Conservation (phyloP, 164 flowering plant species). For the Platanus orientalis region DNA sequence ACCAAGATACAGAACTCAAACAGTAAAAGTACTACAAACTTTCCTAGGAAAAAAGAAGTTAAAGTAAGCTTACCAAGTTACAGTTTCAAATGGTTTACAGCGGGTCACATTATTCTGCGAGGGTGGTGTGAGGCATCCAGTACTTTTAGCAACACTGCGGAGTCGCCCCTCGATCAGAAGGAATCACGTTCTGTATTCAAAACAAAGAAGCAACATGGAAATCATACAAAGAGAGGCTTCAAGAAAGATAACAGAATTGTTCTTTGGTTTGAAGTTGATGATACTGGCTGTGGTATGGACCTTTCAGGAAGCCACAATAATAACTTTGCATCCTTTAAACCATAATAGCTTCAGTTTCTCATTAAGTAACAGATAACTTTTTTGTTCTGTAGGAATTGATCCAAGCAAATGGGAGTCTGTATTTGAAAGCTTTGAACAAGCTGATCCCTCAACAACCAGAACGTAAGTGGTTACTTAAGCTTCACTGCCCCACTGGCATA, state of each 20-base stretch:
- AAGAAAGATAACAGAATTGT: constrained; percentile 55
- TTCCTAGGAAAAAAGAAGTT: not conserved
- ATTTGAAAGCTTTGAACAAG: constrained; percentile 99
- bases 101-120: constrained; percentile 78
- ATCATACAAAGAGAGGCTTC: constrained; percentile 31
- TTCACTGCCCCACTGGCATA: not conserved
- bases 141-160: constrained; percentile 17
- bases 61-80: not conserved
- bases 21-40: not conserved
- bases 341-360: not conserved
- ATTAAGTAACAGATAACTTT: not conserved
- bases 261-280: constrained; percentile 93
- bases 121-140: constrained; percentile 77
- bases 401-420: constrained; percentile 98
- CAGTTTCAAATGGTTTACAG: constrained; percentile 36
- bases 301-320: not conserved
- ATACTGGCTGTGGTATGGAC: constrained; percentile 87
- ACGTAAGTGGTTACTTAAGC: constrained; percentile 43
- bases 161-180: constrained; percentile 31
- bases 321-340: not conserved
- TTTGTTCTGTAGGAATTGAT: constrained; percentile 62
- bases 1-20: not conserved
- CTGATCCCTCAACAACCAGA: constrained; percentile 94
- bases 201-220: constrained; percentile 46
- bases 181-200: constrained; percentile 30